Percentiles rank a stretch among this genome's conserved stretches.
Evolutionary conservation across 2,329 filamentous ascomycete species (phyloP).

Genomic region (Aspergillus sp.): DNA sequence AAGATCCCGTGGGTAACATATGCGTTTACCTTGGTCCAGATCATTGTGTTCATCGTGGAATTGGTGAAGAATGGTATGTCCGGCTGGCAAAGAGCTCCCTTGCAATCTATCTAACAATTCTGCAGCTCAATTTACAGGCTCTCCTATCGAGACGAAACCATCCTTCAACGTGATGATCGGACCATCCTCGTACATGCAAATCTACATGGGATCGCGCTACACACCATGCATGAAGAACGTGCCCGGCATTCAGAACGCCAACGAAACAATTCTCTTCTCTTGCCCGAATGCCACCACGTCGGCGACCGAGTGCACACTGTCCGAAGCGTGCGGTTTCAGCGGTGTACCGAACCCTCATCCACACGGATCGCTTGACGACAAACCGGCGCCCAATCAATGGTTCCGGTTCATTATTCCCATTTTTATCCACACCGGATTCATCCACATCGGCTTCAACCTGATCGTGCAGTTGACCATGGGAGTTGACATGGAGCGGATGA

Average conservation of each 20-base stretch:
- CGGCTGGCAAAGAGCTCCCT: conserved; percentile 29
- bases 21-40: conserved; percentile 72
- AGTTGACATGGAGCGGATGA: conserved; percentile 87
- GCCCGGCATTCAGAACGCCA: conserved; percentile 43
- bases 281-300: conserved; percentile 77
- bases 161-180: conserved; percentile 97
- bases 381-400: conserved; percentile 83
- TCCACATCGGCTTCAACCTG: conserved; percentile 96
- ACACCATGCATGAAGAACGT: conserved; percentile 89
- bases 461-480: conserved; percentile 87
- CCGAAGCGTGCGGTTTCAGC: conserved; percentile 79
- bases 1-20: conserved; percentile 80
- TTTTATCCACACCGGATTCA: conserved; percentile 88
- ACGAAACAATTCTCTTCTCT: conserved; percentile 58
- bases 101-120: conserved; percentile 11
- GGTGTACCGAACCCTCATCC: conserved; percentile 68
- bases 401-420: conserved; percentile 94
- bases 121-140: conserved; percentile 72
- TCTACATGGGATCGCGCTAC: conserved; percentile 95
- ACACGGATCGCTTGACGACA: conserved; percentile 54
- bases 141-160: conserved; percentile 69
- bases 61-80: conserved; percentile 75
- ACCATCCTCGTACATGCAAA: conserved; percentile 83
- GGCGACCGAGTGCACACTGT: conserved; percentile 68
- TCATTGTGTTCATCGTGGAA: conserved; percentile 86